Evolutionary conservation across 148 eudicot species (phyloP), one percentile per base, ranked within the genome.

Genomic region (Rhododendron griersonianum): DNA sequence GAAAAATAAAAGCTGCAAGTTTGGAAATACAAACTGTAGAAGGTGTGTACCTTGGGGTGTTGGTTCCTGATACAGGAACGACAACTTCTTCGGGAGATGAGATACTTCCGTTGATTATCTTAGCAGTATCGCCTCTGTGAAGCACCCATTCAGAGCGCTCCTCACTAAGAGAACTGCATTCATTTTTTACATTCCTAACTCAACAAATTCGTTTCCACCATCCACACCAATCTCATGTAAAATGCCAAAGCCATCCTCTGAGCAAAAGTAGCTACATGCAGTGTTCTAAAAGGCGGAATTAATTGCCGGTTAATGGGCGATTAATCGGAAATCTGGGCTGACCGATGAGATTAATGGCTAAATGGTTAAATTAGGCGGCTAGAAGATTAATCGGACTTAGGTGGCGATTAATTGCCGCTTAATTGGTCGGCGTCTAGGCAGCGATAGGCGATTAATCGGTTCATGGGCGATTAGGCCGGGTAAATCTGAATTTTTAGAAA

Each of bases 221-320:
- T 85, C 77, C 15, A 74, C 80, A 83, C 28, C 80, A 83, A 65
- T 88, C 41, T 74, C 57, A 10, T 73, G 61, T 30, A 75, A 76
- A 47, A 86, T 82, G 37, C 59, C 89, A 37, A 84, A 87, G 65
- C 80, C 82, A 85, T 86, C 85, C 85, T 87, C 97, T 93, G 90
- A 80, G 47, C 37, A 76, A 25, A 87, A 91, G 50, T 84, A 85
- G 44, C 59, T 51, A 41, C 59, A 84, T 63, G 74, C n/a, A n/a
- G n/a, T n/a, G n/a, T n/a, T n/a, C n/a, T n/a, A n/a, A n/a, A n/a
- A n/a, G n/a, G n/a, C n/a, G n/a, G n/a, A n/a, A n/a, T n/a, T n/a
- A n/a, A n/a, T n/a, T n/a, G n/a, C n/a, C n/a, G n/a, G n/a, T n/a
- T n/a, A n/a, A n/a, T n/a, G n/a, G n/a, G n/a, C n/a, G n/a, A n/a